These are phyloP conservation scores for Didymella sp. DNA, from an alignment of 2,329 filamentous ascomycete species.

Conservation along the genomic window DNA sequence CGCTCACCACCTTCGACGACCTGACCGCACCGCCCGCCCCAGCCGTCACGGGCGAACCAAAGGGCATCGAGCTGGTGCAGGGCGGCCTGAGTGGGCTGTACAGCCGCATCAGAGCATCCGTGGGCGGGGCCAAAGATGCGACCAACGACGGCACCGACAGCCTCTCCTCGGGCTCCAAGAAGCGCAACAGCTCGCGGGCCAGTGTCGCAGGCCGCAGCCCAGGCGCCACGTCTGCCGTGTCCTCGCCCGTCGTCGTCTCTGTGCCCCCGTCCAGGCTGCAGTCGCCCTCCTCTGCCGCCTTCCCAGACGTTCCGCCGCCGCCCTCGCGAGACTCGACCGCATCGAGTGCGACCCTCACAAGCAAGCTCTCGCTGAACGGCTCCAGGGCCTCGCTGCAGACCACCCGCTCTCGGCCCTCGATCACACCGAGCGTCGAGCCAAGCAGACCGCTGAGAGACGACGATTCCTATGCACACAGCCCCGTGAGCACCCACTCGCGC, in stretches of 20 bases:
- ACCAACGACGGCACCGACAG: constrained; percentile 33
- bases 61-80: constrained; percentile 77
- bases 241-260: constrained; percentile 48
- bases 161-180: neutral
- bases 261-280: constrained; percentile 48
- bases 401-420: constrained; percentile 41
- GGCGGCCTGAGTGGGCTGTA: constrained; percentile 90
- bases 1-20: constrained; percentile 92
- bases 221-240: constrained; percentile 35
- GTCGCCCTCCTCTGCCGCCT: constrained; percentile 47
- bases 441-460: constrained; percentile 30
- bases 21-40: constrained; percentile 74
- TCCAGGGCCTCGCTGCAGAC: constrained; percentile 40
- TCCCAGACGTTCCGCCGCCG: constrained; percentile 43
- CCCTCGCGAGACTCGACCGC: constrained; percentile 46
- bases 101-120: constrained; percentile 80
- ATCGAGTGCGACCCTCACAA: constrained; percentile 38
- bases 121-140: constrained; percentile 71
- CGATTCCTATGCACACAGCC: constrained; percentile 36
- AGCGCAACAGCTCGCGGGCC: constrained; percentile 15
- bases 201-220: constrained; percentile 29
- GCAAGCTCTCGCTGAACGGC: constrained; percentile 42
- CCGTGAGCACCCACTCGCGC: constrained; percentile 35
- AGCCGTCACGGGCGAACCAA: constrained; percentile 67
- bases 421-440: constrained; percentile 33